Base-by-base conservation (phyloP, 2,329 filamentous ascomycete genomes). In the Trichophyton equinum region DNA sequence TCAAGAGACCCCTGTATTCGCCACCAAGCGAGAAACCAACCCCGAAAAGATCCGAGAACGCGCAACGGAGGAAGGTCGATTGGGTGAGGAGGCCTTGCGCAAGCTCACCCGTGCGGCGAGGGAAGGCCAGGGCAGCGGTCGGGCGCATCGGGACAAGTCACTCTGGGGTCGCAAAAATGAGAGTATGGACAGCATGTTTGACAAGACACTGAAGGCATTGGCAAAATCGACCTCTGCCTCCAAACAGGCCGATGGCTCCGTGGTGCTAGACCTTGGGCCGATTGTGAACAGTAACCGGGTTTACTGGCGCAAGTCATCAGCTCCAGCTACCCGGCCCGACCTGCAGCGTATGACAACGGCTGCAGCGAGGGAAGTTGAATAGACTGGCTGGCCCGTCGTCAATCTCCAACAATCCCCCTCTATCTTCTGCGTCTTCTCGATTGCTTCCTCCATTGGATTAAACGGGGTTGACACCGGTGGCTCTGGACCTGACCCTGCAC, bases 11-110 rank as follows among this genome's bases (percentile, higher is more conserved):
- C 75, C 82, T 0, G 80, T 85, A 3, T 85, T 79, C 63, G 57
- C 42, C 4, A 79, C 80, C 1, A 71, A 79, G 44, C 78, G 84
- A 62, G 82, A 85, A 64, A 79, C 75, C 38, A 83, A 86, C 65
- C 79, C 82, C 2, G 75, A 82, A 42, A 79, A 77, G 64, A 81
- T 85, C 55, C 74, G 83, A 42, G 85, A 87, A 68, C 78, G 79
- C 61, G 84, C 84, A 3, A 85, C 83, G 2, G 79, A 85, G 67
- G 85, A 87, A 68, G 84, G 84, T 13, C 79, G 85, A 53, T 71
- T 84, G 62, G 85, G 84, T 6, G 85, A 87, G 69, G 81, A 85
- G 67, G 84, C 84, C 20, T 71, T 87, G 64, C 76, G 84, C 57
- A 85, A 83, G 67, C 74, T 87, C 68, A 77, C 79, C 3, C 80